A percentile compares a stretch with the other conserved stretches of the same genome.
Evolutionary conservation across 2,329 filamentous ascomycete genomes (phyloP).

Genomic region (Aplosporella prunicola): DNA sequence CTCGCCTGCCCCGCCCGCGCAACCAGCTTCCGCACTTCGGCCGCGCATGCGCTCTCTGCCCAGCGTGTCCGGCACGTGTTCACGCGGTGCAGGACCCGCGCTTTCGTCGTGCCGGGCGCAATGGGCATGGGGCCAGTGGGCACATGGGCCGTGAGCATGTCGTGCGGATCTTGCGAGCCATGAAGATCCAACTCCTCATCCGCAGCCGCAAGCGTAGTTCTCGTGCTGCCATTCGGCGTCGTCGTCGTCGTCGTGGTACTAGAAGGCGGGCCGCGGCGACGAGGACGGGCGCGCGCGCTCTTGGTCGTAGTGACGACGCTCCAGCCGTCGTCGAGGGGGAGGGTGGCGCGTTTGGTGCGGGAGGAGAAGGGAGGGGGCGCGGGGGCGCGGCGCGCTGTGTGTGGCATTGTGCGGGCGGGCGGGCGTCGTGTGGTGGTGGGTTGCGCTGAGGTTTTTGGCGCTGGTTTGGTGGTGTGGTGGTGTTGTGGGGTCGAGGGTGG

Average conservation of each 20-base stretch:
- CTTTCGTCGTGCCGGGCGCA: conserved; percentile 5
- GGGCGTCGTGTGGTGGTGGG: background rate
- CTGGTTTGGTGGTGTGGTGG: background rate
- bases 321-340: conserved; percentile 26
- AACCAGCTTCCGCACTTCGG: no score
- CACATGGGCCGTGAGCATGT: no score
- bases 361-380: background rate
- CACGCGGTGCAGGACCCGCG: conserved; percentile 3
- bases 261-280: conserved; percentile 1
- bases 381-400: background rate
- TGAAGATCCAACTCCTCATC: no score
- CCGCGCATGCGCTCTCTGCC: no score
- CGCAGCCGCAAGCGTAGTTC: no score
- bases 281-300: conserved; percentile 9
- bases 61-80: conserved; percentile 1
- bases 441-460: background rate
- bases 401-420: background rate
- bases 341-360: conserved; percentile 21
- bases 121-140: conserved; percentile 1
- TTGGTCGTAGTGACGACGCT: conserved; percentile 22
- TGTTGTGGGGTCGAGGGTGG: background rate
- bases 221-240: conserved; percentile 19
- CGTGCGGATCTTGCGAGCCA: no score
- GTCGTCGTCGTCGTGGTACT: conserved; percentile 12
- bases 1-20: no score